phyloP scores from a whole-genome alignment of 2,329 filamentous ascomycete species.

The Beauveria australis region DNA sequence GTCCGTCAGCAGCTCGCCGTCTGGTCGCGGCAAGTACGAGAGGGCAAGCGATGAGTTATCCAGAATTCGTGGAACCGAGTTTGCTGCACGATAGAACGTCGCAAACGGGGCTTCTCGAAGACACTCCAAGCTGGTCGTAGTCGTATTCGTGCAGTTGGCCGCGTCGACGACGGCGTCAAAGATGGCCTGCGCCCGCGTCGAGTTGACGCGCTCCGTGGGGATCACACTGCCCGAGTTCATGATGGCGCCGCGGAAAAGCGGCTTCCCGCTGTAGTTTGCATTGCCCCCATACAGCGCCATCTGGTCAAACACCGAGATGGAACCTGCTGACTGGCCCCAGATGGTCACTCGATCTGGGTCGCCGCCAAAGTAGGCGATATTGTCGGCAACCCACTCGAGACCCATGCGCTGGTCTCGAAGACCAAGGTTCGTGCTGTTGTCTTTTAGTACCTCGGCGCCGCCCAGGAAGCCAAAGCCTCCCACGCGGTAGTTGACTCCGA shows the following conservation, averaged over 20 bases:
- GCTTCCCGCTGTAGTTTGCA: slow-evolving; percentile 54
- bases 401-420: slow-evolving; percentile 53
- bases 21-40: slow-evolving; percentile 67
- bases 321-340: slow-evolving; percentile 52
- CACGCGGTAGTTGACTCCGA: slow-evolving; percentile 57
- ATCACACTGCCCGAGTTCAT: slow-evolving; percentile 52
- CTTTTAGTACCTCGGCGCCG: slow-evolving; percentile 45
- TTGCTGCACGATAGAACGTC: slow-evolving; percentile 57
- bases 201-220: slow-evolving; percentile 44
- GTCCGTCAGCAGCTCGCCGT: slow-evolving; percentile 52
- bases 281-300: slow-evolving; percentile 54
- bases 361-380: slow-evolving; percentile 58
- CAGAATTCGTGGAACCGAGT: slow-evolving; percentile 60
- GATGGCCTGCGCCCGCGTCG: slow-evolving; percentile 44
- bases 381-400: slow-evolving; percentile 55
- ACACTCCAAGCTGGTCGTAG: neutral
- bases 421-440: slow-evolving; percentile 51
- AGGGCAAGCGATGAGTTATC: slow-evolving; percentile 61
- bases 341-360: slow-evolving; percentile 57
- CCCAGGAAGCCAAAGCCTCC: slow-evolving; percentile 54
- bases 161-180: slow-evolving; percentile 44
- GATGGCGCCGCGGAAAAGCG: slow-evolving; percentile 56
- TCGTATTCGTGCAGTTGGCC: slow-evolving; percentile 38
- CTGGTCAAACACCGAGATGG: slow-evolving; percentile 56
- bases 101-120: neutral